phyloP scores from a whole-genome alignment of 2,329 filamentous ascomycete species.

The Phialemonium atrogriseum region DNA sequence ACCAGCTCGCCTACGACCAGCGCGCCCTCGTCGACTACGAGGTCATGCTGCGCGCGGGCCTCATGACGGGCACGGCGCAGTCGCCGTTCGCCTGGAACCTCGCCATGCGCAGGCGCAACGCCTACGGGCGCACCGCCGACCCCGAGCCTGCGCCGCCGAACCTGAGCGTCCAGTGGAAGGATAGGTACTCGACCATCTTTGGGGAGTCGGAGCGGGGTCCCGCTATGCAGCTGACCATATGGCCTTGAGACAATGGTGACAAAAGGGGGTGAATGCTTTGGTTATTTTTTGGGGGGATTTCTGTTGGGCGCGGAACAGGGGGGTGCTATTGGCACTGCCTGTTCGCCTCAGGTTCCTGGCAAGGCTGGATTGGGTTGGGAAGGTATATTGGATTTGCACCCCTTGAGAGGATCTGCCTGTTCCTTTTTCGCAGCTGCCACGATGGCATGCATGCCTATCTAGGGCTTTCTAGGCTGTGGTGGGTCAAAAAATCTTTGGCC shows the following conservation, averaged over 20 bases:
- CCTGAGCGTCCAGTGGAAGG: slow-evolving; percentile 20
- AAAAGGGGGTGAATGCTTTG: neutral
- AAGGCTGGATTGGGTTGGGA: slow-evolving; percentile 1
- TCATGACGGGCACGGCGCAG: slow-evolving; percentile 34
- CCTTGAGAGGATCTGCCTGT: too few species aligned
- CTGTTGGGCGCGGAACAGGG: too few species aligned
- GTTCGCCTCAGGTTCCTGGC: too few species aligned
- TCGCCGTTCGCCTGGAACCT: slow-evolving; percentile 39
- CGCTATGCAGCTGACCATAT: slow-evolving; percentile 13
- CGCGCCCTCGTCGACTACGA: slow-evolving; percentile 42
- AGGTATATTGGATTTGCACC: too few species aligned
- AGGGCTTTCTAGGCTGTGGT: too few species aligned
- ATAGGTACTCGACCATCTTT: slow-evolving; percentile 23
- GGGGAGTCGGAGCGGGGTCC: slow-evolving; percentile 13
- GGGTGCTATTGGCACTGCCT: too few species aligned
- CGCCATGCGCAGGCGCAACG: slow-evolving; percentile 27
- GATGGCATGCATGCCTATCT: too few species aligned
- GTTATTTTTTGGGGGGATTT: neutral
- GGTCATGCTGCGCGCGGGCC: slow-evolving; percentile 32
- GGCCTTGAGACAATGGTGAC: slow-evolving; percentile 13
- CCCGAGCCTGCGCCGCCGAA: slow-evolving; percentile 6
- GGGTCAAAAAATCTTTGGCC: too few species aligned
- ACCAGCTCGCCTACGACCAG: slow-evolving; percentile 36
- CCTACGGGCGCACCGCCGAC: slow-evolving; percentile 12
- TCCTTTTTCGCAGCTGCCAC: too few species aligned